phyloP scores from a whole-genome alignment of 202 grass and related monocot species.

The Schoenoplectus tabernaemontani region DNA sequence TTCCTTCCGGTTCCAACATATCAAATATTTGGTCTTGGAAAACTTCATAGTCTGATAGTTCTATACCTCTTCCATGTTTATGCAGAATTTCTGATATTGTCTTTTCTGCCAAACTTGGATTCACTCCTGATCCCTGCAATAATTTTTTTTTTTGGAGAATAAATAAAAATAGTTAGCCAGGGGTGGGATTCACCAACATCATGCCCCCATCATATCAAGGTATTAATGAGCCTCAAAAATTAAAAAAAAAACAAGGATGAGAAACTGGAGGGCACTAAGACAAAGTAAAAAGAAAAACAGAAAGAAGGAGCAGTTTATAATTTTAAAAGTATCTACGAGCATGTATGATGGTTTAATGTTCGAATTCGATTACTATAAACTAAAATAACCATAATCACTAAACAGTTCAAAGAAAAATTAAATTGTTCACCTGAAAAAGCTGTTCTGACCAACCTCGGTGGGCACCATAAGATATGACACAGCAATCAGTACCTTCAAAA shows the following conservation, averaged over 20 bases:
- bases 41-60: constrained; percentile 18
- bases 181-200: neutral
- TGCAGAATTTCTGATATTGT: constrained; percentile 5
- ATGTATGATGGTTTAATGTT: neutral
- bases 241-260: neutral
- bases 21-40: constrained; percentile 19
- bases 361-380: neutral
- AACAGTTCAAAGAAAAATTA: neutral
- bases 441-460: neutral
- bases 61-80: neutral
- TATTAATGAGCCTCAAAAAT: neutral
- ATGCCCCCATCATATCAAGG: neutral
- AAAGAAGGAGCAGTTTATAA: neutral
- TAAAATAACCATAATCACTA: neutral
- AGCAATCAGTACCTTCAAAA: constrained; percentile 17
- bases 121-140: neutral
- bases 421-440: constrained; percentile 14
- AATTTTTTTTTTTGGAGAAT: neutral
- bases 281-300: neutral
- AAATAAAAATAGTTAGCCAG: neutral
- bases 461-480: constrained; percentile 17
- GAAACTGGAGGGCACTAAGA: neutral
- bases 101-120: constrained; percentile 14
- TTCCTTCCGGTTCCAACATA: neutral
- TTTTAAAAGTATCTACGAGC: neutral